Conservation (phyloP, 176 grass and related monocot species). For the Pontederia crassipes region DNA sequence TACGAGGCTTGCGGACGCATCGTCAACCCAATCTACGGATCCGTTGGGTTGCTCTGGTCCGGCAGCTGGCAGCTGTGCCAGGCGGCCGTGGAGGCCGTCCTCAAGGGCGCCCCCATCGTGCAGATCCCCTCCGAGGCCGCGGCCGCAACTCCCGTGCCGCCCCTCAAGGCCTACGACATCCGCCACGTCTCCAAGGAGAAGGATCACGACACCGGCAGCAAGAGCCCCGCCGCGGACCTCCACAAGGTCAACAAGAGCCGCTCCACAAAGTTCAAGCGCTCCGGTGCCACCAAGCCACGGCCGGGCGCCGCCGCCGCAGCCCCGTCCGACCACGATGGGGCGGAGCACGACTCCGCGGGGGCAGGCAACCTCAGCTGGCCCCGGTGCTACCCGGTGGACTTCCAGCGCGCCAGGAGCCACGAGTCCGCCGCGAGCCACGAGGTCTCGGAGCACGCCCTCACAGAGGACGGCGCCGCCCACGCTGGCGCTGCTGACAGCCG, state of each 20-base stretch:
- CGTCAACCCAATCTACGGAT: constrained; percentile 53
- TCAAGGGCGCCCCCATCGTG: constrained; percentile 41
- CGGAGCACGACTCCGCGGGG: constrained; percentile 6
- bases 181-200: constrained; percentile 32
- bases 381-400: not conserved
- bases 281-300: not conserved
- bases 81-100: constrained; percentile 55
- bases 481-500: not conserved
- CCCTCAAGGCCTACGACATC: constrained; percentile 29
- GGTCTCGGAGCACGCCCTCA: not conserved
- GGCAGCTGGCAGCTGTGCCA: constrained; percentile 47
- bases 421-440: constrained; percentile 33
- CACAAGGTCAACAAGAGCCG: constrained; percentile 27
- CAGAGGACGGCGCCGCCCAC: not conserved
- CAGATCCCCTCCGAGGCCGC: constrained; percentile 24
- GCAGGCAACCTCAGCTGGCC: not conserved
- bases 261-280: constrained; percentile 36
- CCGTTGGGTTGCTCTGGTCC: constrained; percentile 50
- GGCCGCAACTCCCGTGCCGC: constrained; percentile 15
- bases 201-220: not conserved
- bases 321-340: not conserved
- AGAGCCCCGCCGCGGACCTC: constrained; percentile 3
- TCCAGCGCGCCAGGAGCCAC: constrained; percentile 5
- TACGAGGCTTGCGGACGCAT: constrained; percentile 60
- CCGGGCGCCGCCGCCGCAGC: not conserved